These are phyloP conservation scores for Ramularia collo-cygni DNA, from an alignment of 2,329 filamentous ascomycete species.

Conservation along the genomic window DNA sequence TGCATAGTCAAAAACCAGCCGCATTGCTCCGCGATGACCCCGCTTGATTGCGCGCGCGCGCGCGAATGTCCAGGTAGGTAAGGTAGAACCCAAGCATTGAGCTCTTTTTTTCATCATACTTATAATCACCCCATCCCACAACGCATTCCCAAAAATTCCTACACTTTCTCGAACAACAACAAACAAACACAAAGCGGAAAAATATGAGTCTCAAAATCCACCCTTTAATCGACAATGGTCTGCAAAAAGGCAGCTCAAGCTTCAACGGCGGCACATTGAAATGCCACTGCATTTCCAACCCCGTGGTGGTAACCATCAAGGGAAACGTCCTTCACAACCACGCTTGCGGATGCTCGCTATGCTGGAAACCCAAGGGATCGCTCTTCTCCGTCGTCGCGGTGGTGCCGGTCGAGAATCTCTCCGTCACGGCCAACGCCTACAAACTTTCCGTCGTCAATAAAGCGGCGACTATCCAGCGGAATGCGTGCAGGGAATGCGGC, in stretches of 20 bases:
- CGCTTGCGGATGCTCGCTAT: constrained; percentile 64
- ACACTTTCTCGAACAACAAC: no score
- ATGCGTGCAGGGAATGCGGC: constrained; percentile 56
- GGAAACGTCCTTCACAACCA: constrained; percentile 62
- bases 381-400: constrained; percentile 61
- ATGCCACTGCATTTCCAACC: constrained; percentile 52
- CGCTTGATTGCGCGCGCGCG: no score
- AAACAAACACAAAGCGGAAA: no score
- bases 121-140: no score
- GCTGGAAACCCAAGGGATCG: constrained; percentile 60
- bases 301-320: constrained; percentile 52
- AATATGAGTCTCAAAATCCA: constrained; percentile 40
- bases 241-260: constrained; percentile 48
- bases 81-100: no score
- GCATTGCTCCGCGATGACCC: no score
- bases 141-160: no score
- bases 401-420: constrained; percentile 48
- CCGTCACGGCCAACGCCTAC: constrained; percentile 50
- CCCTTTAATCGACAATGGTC: constrained; percentile 56
- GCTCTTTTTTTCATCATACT: no score
- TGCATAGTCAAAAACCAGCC: no score
- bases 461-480: constrained; percentile 52
- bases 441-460: constrained; percentile 54
- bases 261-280: constrained; percentile 55
- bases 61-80: no score